phyloP scores from a whole-genome alignment of 2,329 filamentous ascomycete genomes.

The Chaetomium sp. region DNA sequence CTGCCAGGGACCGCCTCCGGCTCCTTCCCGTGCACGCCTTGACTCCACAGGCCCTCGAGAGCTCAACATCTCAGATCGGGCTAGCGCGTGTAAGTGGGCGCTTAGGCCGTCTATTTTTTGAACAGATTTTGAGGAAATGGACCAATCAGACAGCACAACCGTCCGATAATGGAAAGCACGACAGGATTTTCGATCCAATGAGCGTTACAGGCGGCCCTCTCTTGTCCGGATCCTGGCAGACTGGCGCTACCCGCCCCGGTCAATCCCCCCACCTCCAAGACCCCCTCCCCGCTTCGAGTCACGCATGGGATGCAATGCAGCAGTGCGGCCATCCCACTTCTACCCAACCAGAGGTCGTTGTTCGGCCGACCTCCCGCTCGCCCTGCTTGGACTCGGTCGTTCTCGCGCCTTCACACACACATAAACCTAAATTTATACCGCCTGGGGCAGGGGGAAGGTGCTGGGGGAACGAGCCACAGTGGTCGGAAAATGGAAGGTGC shows the following conservation, averaged over 20 bases:
- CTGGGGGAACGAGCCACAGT: slow-evolving; percentile 7
- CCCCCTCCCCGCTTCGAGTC: slow-evolving; percentile 8
- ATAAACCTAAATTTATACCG: slow-evolving; percentile 27
- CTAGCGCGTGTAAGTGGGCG: slow-evolving; percentile 21
- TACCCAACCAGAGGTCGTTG: slow-evolving; percentile 29
- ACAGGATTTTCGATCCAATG: slow-evolving; percentile 29
- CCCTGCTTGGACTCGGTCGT: slow-evolving; percentile 11
- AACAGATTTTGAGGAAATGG: slow-evolving; percentile 6
- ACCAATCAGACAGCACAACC: slow-evolving; percentile 26
- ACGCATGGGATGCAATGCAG: slow-evolving; percentile 17
- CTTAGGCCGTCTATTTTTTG: slow-evolving; percentile 24
- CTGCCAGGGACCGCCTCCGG: slow-evolving; percentile 2
- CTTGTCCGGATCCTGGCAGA: slow-evolving; percentile 12
- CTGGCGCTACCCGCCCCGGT: not conserved
- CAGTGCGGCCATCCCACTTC: slow-evolving; percentile 15
- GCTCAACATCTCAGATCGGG: slow-evolving; percentile 10
- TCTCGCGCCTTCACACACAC: slow-evolving; percentile 14
- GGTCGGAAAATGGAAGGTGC: not conserved
- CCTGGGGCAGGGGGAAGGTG: slow-evolving; percentile 10
- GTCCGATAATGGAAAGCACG: slow-evolving; percentile 24
- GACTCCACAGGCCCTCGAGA: not conserved
- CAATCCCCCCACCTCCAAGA: slow-evolving; percentile 3
- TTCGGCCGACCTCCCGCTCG: slow-evolving; percentile 26
- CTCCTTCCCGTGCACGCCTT: slow-evolving; percentile 9
- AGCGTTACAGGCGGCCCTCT: slow-evolving; percentile 14